Evolutionary conservation across 2,329 filamentous ascomycete species (phyloP).

Genomic region (Penicillium italicum): DNA sequence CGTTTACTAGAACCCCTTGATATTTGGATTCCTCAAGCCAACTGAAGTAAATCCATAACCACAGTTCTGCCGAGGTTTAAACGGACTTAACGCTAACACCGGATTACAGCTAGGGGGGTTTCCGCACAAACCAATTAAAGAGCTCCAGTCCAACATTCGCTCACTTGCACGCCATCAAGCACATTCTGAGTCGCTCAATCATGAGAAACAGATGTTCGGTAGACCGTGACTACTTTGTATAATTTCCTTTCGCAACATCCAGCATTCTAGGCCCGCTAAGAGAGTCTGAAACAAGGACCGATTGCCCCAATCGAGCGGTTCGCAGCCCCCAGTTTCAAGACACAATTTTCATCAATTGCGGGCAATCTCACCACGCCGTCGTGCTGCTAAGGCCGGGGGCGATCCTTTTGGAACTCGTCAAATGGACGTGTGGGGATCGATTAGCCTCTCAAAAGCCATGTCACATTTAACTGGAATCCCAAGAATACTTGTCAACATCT

Average conservation of each 20-base stretch:
- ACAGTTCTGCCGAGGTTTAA: background rate
- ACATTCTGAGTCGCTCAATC: background rate
- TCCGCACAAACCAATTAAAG: constrained; percentile 2
- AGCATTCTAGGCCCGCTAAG: background rate
- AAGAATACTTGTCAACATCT: no score
- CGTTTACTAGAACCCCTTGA: background rate
- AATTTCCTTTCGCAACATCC: background rate
- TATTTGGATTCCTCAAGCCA: background rate
- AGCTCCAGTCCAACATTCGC: background rate
- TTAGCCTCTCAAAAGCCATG: background rate
- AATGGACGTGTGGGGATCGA: background rate
- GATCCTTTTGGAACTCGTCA: constrained; percentile 10
- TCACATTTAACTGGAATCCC: background rate
- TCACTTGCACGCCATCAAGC: background rate
- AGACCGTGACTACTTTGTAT: constrained; percentile 5
- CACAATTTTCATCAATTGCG: constrained; percentile 4
- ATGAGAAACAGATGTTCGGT: constrained; percentile 6
- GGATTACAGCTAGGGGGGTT: constrained; percentile 1
- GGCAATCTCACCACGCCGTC: constrained; percentile 3
- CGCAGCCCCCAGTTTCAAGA: constrained; percentile 12
- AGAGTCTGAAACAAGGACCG: constrained; percentile 1
- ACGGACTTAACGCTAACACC: background rate
- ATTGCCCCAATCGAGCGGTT: constrained; percentile 3
- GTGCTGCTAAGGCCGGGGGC: constrained; percentile 16
- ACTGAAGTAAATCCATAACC: background rate